Conservation (phyloP, 2,329 filamentous ascomycete species). For the Arthroderma uncinatum region DNA sequence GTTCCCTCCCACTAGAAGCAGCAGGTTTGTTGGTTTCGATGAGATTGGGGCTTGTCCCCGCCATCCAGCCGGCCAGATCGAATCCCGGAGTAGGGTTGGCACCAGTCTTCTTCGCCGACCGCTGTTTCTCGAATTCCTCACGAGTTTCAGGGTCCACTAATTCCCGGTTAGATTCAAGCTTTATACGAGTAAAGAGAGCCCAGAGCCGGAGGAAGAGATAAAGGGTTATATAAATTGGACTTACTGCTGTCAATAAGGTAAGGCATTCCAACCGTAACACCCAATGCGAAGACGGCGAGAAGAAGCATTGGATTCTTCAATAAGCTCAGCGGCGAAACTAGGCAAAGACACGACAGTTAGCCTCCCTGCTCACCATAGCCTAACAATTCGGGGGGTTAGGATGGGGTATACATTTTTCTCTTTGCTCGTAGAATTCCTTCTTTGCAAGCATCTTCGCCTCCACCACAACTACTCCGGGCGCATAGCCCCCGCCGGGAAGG, state of each 20-base stretch:
- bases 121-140: slow-evolving; percentile 83
- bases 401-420: slow-evolving; percentile 55
- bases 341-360: neutral
- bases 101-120: slow-evolving; percentile 32
- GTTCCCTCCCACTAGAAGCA: slow-evolving; percentile 13
- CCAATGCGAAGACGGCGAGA: slow-evolving; percentile 72
- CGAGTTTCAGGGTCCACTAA: slow-evolving; percentile 93
- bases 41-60: slow-evolving; percentile 38
- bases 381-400: neutral
- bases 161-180: neutral
- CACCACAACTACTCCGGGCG: slow-evolving; percentile 40
- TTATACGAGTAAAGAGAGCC: neutral
- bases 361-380: neutral
- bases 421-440: slow-evolving; percentile 68
- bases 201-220: neutral
- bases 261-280: slow-evolving; percentile 81
- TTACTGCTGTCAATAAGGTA: slow-evolving; percentile 91
- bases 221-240: slow-evolving; percentile 28
- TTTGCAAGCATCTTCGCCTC: slow-evolving; percentile 50
- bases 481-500: slow-evolving; percentile 22
- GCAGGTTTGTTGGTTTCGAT: slow-evolving; percentile 24
- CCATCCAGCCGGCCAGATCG: slow-evolving; percentile 58
- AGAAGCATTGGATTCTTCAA: slow-evolving; percentile 96
- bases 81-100: slow-evolving; percentile 49
- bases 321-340: slow-evolving; percentile 68